These are phyloP conservation scores for Colletotrichum noveboracense DNA, from an alignment of 2,329 filamentous ascomycete species.

Conservation along the genomic window DNA sequence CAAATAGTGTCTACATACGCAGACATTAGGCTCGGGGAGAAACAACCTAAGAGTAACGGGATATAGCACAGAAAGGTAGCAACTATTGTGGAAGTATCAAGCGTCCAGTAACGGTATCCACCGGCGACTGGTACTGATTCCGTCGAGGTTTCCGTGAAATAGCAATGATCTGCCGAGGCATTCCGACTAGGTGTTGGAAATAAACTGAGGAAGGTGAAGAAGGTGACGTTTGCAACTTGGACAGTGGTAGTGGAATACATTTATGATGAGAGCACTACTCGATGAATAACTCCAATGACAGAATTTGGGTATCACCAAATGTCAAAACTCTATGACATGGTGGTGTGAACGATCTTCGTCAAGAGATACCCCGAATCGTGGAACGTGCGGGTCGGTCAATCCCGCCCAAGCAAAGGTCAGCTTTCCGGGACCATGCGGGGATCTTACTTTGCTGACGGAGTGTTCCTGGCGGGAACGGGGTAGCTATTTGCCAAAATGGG, in stretches of 20 bases:
- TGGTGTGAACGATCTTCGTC: not conserved
- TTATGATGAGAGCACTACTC: not conserved
- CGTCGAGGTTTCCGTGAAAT: not conserved
- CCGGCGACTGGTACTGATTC: not conserved
- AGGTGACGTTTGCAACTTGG: fast-evolving
- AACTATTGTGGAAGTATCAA: not conserved
- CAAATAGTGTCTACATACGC: not conserved
- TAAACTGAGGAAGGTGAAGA: not conserved
- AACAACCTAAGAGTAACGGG: fast-evolving
- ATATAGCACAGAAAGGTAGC: not conserved
- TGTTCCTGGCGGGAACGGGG: not conserved
- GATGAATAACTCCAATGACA: not conserved
- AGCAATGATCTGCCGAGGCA: not conserved
- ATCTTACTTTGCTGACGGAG: not conserved
- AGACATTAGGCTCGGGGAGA: not conserved
- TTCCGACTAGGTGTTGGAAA: not conserved
- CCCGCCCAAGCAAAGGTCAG: not conserved
- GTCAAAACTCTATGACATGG: not conserved
- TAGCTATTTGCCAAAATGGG: not conserved
- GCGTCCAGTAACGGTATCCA: not conserved
- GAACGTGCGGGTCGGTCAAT: not conserved
- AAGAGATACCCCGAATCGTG: not conserved
- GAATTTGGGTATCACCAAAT: not conserved
- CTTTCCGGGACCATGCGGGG: not conserved
- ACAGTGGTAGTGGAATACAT: not conserved